These are phyloP conservation scores for Hymenoscyphus fructigenus DNA, from an alignment of 2,329 filamentous ascomycete genomes.

Conservation along the genomic window DNA sequence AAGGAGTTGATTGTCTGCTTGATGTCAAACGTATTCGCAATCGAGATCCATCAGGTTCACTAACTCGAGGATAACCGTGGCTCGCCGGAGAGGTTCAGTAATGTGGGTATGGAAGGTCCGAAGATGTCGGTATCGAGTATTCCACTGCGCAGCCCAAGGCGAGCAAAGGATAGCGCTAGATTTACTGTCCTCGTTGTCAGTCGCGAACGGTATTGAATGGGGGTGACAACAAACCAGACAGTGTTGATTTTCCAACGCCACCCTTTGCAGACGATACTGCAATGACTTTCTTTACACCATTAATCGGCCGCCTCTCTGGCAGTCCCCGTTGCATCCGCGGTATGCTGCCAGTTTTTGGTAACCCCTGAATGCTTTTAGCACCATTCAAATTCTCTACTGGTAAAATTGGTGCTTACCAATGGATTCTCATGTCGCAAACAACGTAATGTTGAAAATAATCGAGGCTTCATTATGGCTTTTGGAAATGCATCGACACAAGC, in stretches of 20 bases:
- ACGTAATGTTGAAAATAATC: constrained; percentile 55
- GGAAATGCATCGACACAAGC: no score
- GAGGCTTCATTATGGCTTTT: constrained; percentile 34
- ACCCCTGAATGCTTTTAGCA: constrained; percentile 58
- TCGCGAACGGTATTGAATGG: background rate
- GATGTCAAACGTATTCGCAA: constrained; percentile 27
- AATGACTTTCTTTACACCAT: constrained; percentile 84
- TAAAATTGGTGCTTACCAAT: constrained; percentile 53
- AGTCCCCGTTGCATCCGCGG: constrained; percentile 78
- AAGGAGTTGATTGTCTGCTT: constrained; percentile 71
- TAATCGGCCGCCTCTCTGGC: constrained; percentile 77
- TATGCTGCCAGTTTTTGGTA: constrained; percentile 74
- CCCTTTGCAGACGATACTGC: constrained; percentile 97
- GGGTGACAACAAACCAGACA: constrained; percentile 61
- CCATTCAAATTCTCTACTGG: no score
- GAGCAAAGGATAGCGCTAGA: constrained; percentile 81
- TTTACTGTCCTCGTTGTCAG: constrained; percentile 56
- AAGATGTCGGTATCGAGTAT: constrained; percentile 97
- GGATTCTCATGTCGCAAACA: constrained; percentile 79
- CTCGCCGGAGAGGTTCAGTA: constrained; percentile 79
- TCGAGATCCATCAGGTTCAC: constrained; percentile 34
- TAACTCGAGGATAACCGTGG: constrained; percentile 72
- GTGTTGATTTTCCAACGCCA: constrained; percentile 95
- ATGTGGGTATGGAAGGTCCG: constrained; percentile 87
- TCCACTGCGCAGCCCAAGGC: constrained; percentile 76